Conservation (phyloP, 1,284 basidiomycete genomes). For the Inonotus hispidus region DNA sequence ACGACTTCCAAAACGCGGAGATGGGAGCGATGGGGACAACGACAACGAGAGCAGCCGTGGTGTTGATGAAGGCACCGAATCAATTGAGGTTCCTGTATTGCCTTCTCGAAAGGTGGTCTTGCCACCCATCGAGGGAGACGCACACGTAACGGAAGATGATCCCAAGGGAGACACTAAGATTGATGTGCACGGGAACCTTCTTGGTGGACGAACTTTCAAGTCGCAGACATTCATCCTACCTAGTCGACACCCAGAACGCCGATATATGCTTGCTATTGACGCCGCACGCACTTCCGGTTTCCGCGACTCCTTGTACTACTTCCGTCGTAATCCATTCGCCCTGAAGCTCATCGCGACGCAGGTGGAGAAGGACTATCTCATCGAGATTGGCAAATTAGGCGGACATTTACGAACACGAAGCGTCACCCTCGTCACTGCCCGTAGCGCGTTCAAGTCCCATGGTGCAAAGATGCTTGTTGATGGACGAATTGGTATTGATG, state of each 20-base stretch:
- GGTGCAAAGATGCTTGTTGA: slow-evolving; percentile 88
- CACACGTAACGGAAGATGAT: slow-evolving; percentile 81
- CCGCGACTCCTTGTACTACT: slow-evolving; percentile 95
- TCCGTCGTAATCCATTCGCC: slow-evolving; percentile 85
- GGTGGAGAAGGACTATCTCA: slow-evolving; percentile 88
- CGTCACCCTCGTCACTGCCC: slow-evolving; percentile 89
- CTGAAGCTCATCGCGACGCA: slow-evolving; percentile 86
- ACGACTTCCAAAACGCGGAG: slow-evolving; percentile 32
- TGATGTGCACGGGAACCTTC: slow-evolving; percentile 76
- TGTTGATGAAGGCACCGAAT: slow-evolving; percentile 26
- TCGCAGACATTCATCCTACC: slow-evolving; percentile 82
- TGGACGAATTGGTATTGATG: slow-evolving; percentile 87
- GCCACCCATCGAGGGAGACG: slow-evolving; percentile 82
- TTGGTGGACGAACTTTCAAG: slow-evolving; percentile 87
- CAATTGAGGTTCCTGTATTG: slow-evolving; percentile 33
- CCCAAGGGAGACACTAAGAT: slow-evolving; percentile 90
- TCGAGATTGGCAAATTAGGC: slow-evolving; percentile 81
- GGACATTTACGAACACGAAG: slow-evolving; percentile 86
- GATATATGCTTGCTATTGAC: slow-evolving; percentile 96
- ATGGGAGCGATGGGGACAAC: slow-evolving; percentile 48
- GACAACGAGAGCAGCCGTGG: slow-evolving; percentile 30
- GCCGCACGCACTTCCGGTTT: slow-evolving; percentile 94
- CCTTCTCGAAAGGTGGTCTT: slow-evolving; percentile 51
- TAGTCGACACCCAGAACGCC: slow-evolving; percentile 73
- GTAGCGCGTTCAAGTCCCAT: slow-evolving; percentile 93